These are phyloP conservation scores for Aurifilum marmelostoma DNA, from an alignment of 2,329 filamentous ascomycete genomes.

Conservation along the genomic window DNA sequence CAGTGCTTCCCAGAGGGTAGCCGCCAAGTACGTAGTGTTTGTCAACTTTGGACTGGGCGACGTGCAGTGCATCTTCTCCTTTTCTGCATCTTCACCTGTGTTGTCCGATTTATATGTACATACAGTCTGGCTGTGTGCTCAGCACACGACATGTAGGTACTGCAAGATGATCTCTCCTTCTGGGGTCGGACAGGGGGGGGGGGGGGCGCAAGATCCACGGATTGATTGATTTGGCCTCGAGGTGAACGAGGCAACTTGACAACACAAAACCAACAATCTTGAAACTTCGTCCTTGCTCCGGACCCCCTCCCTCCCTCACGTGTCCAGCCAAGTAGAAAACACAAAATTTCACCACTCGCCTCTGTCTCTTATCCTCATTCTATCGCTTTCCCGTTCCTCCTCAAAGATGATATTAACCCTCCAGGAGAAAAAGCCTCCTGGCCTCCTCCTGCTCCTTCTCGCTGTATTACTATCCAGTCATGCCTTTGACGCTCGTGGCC, in stretches of 20 bases:
- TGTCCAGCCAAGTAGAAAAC: background rate
- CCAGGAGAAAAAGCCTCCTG: background rate
- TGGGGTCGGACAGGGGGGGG: background rate
- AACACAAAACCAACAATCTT: background rate
- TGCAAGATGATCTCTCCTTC: background rate
- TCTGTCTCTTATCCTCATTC: background rate
- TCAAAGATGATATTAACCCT: background rate
- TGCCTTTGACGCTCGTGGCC: conserved; percentile 29
- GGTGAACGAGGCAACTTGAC: no score
- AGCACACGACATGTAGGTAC: background rate
- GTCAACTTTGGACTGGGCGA: no score
- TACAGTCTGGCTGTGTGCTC: background rate
- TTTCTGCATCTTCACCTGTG: background rate
- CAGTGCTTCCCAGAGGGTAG: no score
- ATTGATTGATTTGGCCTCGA: background rate
- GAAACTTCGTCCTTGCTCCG: background rate
- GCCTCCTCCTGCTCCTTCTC: background rate
- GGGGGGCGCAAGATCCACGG: background rate
- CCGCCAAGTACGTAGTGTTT: no score
- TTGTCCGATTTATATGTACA: background rate
- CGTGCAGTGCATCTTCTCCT: no score
- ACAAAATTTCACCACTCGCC: background rate
- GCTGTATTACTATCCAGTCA: conserved; percentile 21
- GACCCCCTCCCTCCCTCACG: no score
- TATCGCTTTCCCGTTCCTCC: background rate